Base-by-base conservation (phyloP, 306 rosid species). In the Mimosa pudica region DNA sequence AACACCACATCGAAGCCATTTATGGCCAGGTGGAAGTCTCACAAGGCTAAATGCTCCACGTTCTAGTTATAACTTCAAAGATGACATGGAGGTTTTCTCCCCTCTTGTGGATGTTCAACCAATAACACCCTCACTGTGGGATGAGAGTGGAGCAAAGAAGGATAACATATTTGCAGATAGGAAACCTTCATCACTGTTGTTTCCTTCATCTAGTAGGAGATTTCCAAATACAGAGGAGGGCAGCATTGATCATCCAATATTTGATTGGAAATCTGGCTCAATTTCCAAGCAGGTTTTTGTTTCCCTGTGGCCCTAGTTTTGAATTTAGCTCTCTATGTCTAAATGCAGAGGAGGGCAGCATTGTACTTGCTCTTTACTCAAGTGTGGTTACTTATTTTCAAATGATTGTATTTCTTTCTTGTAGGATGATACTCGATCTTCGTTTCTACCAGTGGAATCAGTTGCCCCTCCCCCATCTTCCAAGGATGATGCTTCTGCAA, bases 61-160 rank as follows among this genome's bases (percentile, higher is more conserved):
- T 77, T 68, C 88, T 70, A 91, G 87, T 85, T 91, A 88, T 81
- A 90, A 91, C 90, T 89, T 91, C 75, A 93, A 93, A 88, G 99
- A 96, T 88, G 99, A 96, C 80, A 93, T 96, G 98, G 99, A 93
- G 82, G 97, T 96, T 45, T 96, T 96, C 85, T 96, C 99, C 84
- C 99, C 99, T 65, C 84, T 96, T 46, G 99, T 96, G 87, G 99
- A 96, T 88, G 98, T 96, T 84, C 94, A 90, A 63, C 99, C 98
- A 63, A 87, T 96, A 81, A 91, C 97, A 54, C 94, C 97, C 64
- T 78, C 98, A 24, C 88, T 91, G 24, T 91, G 98, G 99, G 97
- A 96, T 85, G 98, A 90, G 54, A 87, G 77, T 75, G 94, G 92
- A 82, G 63, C 67, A 66, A 95, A 91, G 90, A 91, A 91, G 85